Percentiles rank a stretch among this genome's conserved stretches.
These are phyloP conservation scores for Trichomonas tenax DNA, from an alignment of 208 protist genomes.

Conservation along the genomic window DNA sequence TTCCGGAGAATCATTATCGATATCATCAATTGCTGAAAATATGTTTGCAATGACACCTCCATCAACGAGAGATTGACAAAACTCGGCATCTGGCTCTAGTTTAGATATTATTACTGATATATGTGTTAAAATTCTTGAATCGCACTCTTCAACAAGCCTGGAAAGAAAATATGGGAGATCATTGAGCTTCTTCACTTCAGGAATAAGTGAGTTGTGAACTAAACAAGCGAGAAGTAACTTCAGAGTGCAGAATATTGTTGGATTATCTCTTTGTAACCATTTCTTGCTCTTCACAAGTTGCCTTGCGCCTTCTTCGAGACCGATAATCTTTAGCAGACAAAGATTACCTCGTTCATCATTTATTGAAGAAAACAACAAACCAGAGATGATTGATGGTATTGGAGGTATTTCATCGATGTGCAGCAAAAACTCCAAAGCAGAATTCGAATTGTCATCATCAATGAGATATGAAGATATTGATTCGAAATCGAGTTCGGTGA, in stretches of 20 bases:
- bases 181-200: not conserved
- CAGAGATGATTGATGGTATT: not conserved
- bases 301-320: not conserved
- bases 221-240: not conserved
- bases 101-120: not conserved
- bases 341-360: not conserved
- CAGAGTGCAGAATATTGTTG: not conserved
- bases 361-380: not conserved
- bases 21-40: not conserved
- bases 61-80: not conserved
- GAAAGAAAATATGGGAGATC: not conserved
- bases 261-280: not conserved
- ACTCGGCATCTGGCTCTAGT: not conserved
- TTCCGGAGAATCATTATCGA: not conserved
- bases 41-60: not conserved
- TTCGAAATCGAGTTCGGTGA: not conserved
- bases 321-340: not conserved
- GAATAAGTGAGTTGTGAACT: not conserved
- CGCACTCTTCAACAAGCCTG: not conserved
- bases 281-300: not conserved
- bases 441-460: not conserved
- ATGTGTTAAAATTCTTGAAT: not conserved
- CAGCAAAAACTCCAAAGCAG: not conserved
- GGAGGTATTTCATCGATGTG: not conserved
- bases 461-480: not conserved